Evolutionary conservation across 208 protist species (phyloP).

Genomic region (Crithidia thermophila): DNA sequence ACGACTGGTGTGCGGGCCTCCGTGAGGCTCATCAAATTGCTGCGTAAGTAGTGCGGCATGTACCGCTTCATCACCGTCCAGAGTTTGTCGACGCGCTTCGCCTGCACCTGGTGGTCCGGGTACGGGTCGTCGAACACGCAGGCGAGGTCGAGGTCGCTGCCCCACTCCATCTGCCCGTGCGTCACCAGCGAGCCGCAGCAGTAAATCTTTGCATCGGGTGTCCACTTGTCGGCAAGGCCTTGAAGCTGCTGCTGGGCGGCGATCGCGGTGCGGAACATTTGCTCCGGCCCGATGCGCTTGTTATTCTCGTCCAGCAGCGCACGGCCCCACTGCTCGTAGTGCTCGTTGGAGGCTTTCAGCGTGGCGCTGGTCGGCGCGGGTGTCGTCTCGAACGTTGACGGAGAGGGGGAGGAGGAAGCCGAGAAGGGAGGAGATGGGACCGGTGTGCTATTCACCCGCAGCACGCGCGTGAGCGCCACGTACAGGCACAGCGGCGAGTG

Average conservation of each 20-base stretch:
- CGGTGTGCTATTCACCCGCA: too few species aligned
- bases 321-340: slow-evolving; percentile 82
- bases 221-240: slow-evolving; percentile 87
- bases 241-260: slow-evolving; percentile 84
- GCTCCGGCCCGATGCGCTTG: slow-evolving; percentile 78
- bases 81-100: slow-evolving; percentile 86
- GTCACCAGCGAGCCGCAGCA: slow-evolving; percentile 88
- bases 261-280: slow-evolving; percentile 88
- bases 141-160: slow-evolving; percentile 89
- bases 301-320: slow-evolving; percentile 79
- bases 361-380: slow-evolving; percentile 9
- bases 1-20: slow-evolving; percentile 89
- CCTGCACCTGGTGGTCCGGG: slow-evolving; percentile 74
- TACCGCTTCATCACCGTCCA: slow-evolving; percentile 90
- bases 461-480: slow-evolving; percentile 19
- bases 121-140: slow-evolving; percentile 91
- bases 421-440: too few species aligned
- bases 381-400: not conserved
- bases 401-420: not conserved
- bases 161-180: slow-evolving; percentile 91
- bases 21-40: slow-evolving; percentile 69
- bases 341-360: slow-evolving; percentile 56
- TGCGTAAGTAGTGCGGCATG: slow-evolving; percentile 83
- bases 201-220: slow-evolving; percentile 90
- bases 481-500: slow-evolving; percentile 13